These are phyloP conservation scores for Starmerella roubikii DNA, from an alignment of 805 yeast genomes.

Conservation along the genomic window DNA sequence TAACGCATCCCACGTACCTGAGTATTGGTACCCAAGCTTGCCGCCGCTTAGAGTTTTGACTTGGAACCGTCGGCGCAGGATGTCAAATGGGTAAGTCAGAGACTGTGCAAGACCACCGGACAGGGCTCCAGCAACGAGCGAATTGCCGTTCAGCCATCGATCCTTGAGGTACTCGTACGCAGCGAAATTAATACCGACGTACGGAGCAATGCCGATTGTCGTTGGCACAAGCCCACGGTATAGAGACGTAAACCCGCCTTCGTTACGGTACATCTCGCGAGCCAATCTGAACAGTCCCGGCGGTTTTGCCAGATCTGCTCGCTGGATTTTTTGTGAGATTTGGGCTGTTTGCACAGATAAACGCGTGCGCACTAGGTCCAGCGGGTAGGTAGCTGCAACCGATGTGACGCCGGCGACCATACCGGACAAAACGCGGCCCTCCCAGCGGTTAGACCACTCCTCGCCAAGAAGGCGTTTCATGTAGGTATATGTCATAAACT, in stretches of 20 bases:
- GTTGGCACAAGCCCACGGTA: slow-evolving; percentile 88
- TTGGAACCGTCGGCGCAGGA: slow-evolving; percentile 79
- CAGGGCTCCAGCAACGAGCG: slow-evolving; percentile 65
- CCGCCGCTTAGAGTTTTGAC: slow-evolving; percentile 57
- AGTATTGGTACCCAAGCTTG: slow-evolving; percentile 70
- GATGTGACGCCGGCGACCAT: slow-evolving; percentile 68
- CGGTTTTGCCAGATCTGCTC: slow-evolving; percentile 31
- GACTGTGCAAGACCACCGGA: slow-evolving; percentile 87
- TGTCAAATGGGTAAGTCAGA: slow-evolving; percentile 79
- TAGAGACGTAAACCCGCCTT: slow-evolving; percentile 69
- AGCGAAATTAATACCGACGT: slow-evolving; percentile 84
- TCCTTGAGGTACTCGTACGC: slow-evolving; percentile 72
- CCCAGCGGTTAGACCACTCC: slow-evolving; percentile 21
- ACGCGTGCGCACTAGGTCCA: slow-evolving; percentile 83
- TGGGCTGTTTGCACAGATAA: slow-evolving; percentile 81
- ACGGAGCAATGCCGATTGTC: slow-evolving; percentile 87
- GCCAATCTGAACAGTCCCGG: slow-evolving; percentile 60
- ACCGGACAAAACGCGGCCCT: slow-evolving; percentile 45
- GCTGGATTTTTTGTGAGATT: slow-evolving; percentile 18
- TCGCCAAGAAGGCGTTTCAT: slow-evolving; percentile 33
- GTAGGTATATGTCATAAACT: slow-evolving; percentile 68
- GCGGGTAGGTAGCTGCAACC: slow-evolving; percentile 76
- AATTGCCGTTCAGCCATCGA: slow-evolving; percentile 32
- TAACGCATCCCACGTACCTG: slow-evolving; percentile 64
- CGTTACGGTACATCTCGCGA: slow-evolving; percentile 46